phyloP scores from a whole-genome alignment of 1,284 basidiomycete genomes.

The Boletus semigastroideus region DNA sequence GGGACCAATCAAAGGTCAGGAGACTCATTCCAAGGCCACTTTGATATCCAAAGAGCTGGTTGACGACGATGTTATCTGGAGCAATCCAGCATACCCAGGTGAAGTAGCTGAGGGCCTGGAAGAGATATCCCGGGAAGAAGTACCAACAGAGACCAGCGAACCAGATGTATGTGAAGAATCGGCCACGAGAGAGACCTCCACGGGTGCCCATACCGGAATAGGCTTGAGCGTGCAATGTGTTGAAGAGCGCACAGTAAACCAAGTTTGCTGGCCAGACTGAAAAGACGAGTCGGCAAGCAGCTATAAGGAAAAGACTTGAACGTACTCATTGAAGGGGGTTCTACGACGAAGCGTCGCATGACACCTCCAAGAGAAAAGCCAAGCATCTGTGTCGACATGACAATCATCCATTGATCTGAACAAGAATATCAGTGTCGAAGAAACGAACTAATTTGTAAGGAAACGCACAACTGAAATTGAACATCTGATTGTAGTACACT shows the following conservation, averaged over 20 bases:
- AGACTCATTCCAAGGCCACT: constrained; percentile 78
- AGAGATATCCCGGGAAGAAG: constrained; percentile 72
- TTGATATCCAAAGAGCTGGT: constrained; percentile 79
- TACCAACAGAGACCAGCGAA: constrained; percentile 66
- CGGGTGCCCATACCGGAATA: constrained; percentile 63
- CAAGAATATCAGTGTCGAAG: constrained; percentile 41
- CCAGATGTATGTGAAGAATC: constrained; percentile 75
- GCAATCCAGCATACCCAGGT: constrained; percentile 79
- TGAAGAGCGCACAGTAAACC: constrained; percentile 82
- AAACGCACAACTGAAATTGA: constrained; percentile 56
- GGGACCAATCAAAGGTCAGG: constrained; percentile 75
- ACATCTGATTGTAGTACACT: constrained; percentile 65
- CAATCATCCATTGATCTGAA: constrained; percentile 74
- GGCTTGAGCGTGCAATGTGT: constrained; percentile 64
- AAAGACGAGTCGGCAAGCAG: constrained; percentile 6
- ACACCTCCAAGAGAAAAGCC: constrained; percentile 89
- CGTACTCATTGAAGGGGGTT: constrained; percentile 84
- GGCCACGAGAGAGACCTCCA: constrained; percentile 69
- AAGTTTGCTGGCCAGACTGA: constrained; percentile 85
- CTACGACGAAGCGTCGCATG: constrained; percentile 74
- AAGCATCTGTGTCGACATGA: constrained; percentile 84
- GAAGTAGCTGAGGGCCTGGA: constrained; percentile 61
- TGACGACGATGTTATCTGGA: constrained; percentile 67
- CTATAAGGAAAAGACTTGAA: constrained; percentile 10
- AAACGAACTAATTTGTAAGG: too few species aligned